phyloP scores from a whole-genome alignment of 148 eudicot species.

The Salicornia ramosissima region DNA sequence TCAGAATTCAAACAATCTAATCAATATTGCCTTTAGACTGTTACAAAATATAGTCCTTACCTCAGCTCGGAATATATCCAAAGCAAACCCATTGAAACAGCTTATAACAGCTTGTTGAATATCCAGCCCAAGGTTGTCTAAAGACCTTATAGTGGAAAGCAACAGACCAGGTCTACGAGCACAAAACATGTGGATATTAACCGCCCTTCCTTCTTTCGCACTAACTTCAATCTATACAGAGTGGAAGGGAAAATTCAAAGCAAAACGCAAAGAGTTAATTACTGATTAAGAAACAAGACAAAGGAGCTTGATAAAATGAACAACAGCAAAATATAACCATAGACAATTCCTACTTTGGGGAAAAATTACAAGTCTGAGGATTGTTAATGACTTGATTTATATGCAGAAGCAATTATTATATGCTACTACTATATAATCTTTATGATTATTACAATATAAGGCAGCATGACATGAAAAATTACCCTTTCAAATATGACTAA shows the following conservation, averaged over 20 bases:
- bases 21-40: not conserved
- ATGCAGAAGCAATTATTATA: no score
- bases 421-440: no score
- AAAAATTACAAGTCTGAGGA: no score
- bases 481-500: no score
- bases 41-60: conserved; percentile 24
- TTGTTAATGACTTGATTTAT: no score
- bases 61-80: conserved; percentile 76
- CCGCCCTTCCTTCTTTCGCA: conserved; percentile 65
- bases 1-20: not conserved
- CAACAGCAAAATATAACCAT: no score
- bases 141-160: conserved; percentile 58
- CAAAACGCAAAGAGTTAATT: not conserved
- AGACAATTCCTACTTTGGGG: no score
- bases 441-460: no score
- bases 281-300: not conserved
- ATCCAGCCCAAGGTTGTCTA: conserved; percentile 64
- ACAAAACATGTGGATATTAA: conserved; percentile 79
- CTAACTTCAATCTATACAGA: conserved; percentile 52
- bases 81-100: conserved; percentile 72
- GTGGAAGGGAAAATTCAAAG: not conserved
- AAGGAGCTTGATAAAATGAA: not conserved
- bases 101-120: conserved; percentile 77
- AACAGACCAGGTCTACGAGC: conserved; percentile 68
- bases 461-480: no score